These are phyloP conservation scores for Penicillium fimorum DNA, from an alignment of 495 filamentous ascomycete species.

Conservation along the genomic window DNA sequence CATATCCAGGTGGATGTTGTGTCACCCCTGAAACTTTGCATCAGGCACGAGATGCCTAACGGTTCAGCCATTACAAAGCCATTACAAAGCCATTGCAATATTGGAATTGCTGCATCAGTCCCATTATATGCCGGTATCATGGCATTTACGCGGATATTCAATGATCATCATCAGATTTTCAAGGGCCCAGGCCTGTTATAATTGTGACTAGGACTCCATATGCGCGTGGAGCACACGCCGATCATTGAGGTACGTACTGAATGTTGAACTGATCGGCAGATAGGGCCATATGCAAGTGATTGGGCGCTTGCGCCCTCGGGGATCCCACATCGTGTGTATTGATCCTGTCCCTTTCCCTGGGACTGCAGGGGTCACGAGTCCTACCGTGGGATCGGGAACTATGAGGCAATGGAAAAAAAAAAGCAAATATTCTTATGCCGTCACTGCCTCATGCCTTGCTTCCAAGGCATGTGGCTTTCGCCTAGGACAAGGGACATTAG, in stretches of 20 bases:
- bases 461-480: not conserved
- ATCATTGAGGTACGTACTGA: not conserved
- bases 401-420: slow-evolving; percentile 7
- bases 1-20: not conserved
- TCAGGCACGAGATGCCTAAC: not conserved
- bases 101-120: not conserved
- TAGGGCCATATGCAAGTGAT: not conserved
- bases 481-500: not conserved
- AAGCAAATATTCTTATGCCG: not conserved
- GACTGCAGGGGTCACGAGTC: not conserved
- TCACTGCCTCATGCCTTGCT: not conserved
- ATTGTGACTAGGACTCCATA: not conserved
- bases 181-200: not conserved
- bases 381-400: slow-evolving; percentile 8
- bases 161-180: not conserved
- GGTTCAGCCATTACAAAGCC: not conserved
- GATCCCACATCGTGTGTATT: not conserved
- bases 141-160: not conserved
- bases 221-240: not conserved
- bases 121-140: not conserved
- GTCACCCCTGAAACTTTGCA: slow-evolving; percentile 3
- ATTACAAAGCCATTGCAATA: not conserved
- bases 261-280: not conserved
- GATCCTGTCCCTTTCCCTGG: not conserved
- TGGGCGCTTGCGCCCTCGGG: not conserved